Evolutionary conservation across 192 early-diverging fungal genomes (phyloP).

Genomic region (Backusella tuberculispora): DNA sequence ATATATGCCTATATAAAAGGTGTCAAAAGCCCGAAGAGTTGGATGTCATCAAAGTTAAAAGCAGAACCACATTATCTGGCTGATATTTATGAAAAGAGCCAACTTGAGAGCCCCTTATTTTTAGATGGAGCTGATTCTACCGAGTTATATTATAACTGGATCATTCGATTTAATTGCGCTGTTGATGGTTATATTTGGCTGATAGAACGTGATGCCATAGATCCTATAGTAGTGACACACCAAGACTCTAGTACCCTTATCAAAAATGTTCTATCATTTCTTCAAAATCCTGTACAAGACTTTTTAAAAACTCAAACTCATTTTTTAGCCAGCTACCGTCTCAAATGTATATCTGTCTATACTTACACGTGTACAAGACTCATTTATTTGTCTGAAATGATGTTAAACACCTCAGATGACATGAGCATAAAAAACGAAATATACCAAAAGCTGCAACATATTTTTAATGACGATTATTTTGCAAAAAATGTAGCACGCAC

Average conservation of each 20-base stretch:
- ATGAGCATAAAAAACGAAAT: background rate
- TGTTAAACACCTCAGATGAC: background rate
- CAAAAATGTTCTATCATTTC: background rate
- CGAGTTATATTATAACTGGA: conserved; percentile 29
- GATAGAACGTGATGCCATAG: conserved; percentile 30
- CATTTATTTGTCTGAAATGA: background rate
- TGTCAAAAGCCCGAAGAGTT: background rate
- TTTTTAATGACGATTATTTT: conserved; percentile 4
- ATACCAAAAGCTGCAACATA: background rate
- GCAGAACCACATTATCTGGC: conserved; percentile 11
- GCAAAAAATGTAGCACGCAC: background rate
- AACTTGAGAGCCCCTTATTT: background rate
- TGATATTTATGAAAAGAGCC: background rate
- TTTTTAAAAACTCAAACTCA: background rate
- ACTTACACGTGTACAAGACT: background rate
- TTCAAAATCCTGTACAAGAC: background rate
- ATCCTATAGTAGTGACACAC: conserved; percentile 2
- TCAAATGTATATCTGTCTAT: conserved; percentile 1
- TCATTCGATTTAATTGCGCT: conserved; percentile 27
- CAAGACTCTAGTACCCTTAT: background rate
- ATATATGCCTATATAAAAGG: background rate
- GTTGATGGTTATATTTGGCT: conserved; percentile 46
- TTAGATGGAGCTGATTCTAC: background rate
- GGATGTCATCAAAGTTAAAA: conserved; percentile 15
- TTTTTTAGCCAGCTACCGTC: background rate